A percentile compares a stretch with the other conserved stretches of the same genome.
Conservation (phyloP, 75 land plant species). For the Isoetes taiwanensis region DNA sequence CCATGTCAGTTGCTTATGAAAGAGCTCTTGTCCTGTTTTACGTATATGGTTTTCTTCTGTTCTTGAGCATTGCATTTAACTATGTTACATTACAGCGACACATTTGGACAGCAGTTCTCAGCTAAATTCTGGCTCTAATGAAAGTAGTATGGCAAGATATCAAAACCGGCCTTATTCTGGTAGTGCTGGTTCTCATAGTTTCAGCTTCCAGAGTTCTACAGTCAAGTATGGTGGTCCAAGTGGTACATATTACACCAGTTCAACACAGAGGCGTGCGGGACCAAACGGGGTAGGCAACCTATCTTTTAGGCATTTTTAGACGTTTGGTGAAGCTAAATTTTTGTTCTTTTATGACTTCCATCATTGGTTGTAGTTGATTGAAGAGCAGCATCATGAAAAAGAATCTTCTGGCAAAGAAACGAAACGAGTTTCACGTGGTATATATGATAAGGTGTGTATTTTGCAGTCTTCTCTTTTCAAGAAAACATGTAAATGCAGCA, state of each 20-base stretch:
- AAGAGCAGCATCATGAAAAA: conserved; percentile 79
- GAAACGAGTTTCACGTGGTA: conserved; percentile 52
- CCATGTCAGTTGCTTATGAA: too few species aligned
- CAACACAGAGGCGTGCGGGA: conserved; percentile 57
- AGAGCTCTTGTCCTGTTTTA: background rate
- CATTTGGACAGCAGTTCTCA: background rate
- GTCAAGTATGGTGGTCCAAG: conserved; percentile 67
- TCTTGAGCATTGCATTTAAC: background rate
- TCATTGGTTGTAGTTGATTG: conserved; percentile 25
- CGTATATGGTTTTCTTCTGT: background rate
- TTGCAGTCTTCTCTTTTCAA: background rate
- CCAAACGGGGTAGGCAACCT: conserved; percentile 51
- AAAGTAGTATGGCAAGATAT: background rate
- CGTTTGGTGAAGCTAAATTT: background rate
- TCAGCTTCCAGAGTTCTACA: conserved; percentile 50
- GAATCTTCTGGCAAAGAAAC: conserved; percentile 54
- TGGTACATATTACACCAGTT: conserved; percentile 61
- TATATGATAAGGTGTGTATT: conserved; percentile 53
- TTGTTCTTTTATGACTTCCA: background rate
- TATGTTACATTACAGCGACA: background rate
- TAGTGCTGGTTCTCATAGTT: conserved; percentile 18
- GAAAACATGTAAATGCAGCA: background rate
- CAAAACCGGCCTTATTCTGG: background rate
- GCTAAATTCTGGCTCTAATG: background rate
- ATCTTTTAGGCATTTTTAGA: background rate